Base-by-base conservation (phyloP, 371 early-diverging fungal species). In the Dichotomocladium elegans region DNA sequence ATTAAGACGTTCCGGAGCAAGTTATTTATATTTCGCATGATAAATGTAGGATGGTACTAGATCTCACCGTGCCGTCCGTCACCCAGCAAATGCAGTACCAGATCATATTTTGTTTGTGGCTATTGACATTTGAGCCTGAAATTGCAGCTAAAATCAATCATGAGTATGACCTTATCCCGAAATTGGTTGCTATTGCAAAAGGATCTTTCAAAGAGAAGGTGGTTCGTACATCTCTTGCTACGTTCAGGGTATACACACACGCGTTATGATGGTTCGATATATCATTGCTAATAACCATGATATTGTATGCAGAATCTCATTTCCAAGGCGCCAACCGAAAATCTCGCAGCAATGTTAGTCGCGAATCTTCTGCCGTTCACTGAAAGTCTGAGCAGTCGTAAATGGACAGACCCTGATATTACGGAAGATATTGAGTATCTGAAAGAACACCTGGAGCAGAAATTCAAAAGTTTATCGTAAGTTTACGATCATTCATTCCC, bases 151-250 rank as follows among this genome's bases (percentile, higher is more conserved):
- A 85, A 15, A 74, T 98, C 24, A 85, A 95, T 72, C 77, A 82
- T 90, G 74, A 80, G 55, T 88, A 87, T 67, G 91, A 92, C 62
- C 69, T 98, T 24, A 82, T 95, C 34, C 88, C 94, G 3, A 58
- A 81, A 12, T 60, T 93, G 49, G 80, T 91, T 21, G 93, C 94
- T 27, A 85, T 95, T 59, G 93, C 94, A 43, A 94, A 94, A 64
- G 67, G 72, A 11, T 90, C 96, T 2, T 87, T 93, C 70, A 98
- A 98, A 68, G 98, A 98, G 62, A 98, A 98, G 64, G 92, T 98
- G 4, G 86, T 94, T 41, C 87, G 98, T 21, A 87, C 96, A 12
- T 70, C 89, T 30, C 71, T 96, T 29, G 82, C 91, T 7, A 92
- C 92, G 2, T 86, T 91, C 58, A 76, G 72, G 60, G 90, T 89